Conservation (phyloP, 2,329 filamentous ascomycete species). For the Ascochyta koolunga region DNA sequence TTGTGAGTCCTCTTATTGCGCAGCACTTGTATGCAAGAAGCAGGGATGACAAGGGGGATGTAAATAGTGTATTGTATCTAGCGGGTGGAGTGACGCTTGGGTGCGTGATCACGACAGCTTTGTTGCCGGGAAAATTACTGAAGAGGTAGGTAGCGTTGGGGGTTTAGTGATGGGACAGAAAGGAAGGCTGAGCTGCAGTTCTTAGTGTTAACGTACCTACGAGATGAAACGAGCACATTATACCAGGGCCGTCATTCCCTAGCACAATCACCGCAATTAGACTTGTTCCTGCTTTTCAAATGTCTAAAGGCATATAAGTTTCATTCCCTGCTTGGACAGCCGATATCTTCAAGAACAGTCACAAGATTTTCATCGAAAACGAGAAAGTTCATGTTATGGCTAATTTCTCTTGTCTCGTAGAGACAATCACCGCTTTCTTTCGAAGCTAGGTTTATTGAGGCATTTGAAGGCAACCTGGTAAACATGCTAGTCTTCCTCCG, state of each 20-base stretch:
- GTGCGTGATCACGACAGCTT: conserved; percentile 58
- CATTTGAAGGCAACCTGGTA: not conserved
- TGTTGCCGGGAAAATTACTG: conserved; percentile 50
- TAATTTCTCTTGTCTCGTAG: too few species aligned
- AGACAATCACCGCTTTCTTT: too few species aligned
- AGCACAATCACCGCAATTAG: not conserved
- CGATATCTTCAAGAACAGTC: too few species aligned
- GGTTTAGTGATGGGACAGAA: not conserved
- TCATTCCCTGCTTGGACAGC: too few species aligned
- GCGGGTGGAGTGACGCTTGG: conserved; percentile 62
- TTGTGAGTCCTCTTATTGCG: conserved; percentile 63
- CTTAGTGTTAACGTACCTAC: not conserved
- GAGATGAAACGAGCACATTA: not conserved
- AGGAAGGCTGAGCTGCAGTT: not conserved
- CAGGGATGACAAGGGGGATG: conserved; percentile 41
- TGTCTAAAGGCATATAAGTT: not conserved
- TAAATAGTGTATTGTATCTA: conserved; percentile 62
- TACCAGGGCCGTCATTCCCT: not conserved
- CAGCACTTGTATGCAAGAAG: conserved; percentile 50
- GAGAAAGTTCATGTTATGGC: too few species aligned
- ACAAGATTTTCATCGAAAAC: too few species aligned
- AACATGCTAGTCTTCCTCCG: too few species aligned
- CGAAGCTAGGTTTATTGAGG: not conserved
- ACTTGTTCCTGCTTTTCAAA: not conserved
- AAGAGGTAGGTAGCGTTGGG: not conserved